A percentile compares a stretch with the other conserved stretches of the same genome.
Conservation (phyloP, 2,329 filamentous ascomycete species). For the Lasiodiplodia theobromae region DNA sequence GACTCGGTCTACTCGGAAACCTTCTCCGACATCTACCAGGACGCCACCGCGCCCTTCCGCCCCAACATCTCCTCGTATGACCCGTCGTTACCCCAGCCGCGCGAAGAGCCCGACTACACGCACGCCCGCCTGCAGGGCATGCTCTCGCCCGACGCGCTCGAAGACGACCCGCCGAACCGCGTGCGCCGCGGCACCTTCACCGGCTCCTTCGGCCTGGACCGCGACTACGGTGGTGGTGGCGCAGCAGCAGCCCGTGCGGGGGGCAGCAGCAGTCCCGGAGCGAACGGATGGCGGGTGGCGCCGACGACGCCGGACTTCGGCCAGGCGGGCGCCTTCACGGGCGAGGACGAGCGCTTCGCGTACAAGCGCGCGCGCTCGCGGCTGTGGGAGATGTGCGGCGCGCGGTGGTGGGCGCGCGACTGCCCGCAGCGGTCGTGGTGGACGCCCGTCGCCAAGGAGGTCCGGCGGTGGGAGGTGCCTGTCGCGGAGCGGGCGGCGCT, state of each 20-base stretch:
- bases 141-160: conserved; percentile 54
- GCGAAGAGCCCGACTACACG: conserved; percentile 39
- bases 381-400: conserved; percentile 83
- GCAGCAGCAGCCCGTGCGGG: neutral
- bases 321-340: conserved; percentile 72
- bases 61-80: conserved; percentile 76
- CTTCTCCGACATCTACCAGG: conserved; percentile 78
- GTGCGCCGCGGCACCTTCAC: conserved; percentile 35
- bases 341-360: conserved; percentile 82
- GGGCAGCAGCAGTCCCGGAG: too few species aligned
- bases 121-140: conserved; percentile 46
- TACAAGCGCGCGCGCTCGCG: conserved; percentile 78
- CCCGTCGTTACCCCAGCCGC: conserved; percentile 36
- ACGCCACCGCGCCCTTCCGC: conserved; percentile 76
- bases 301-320: conserved; percentile 65
- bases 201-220: conserved; percentile 41
- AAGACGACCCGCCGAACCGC: conserved; percentile 58
- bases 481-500: conserved; percentile 8
- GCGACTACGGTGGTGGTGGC: conserved; percentile 28
- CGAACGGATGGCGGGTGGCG: neutral
- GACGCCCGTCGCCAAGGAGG: conserved; percentile 68
- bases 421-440: conserved; percentile 61
- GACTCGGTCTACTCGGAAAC: conserved; percentile 71
- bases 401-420: conserved; percentile 71
- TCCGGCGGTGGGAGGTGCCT: conserved; percentile 69